Conservation (phyloP, 192 early-diverging fungal genomes). For the Mortierella alpina region DNA sequence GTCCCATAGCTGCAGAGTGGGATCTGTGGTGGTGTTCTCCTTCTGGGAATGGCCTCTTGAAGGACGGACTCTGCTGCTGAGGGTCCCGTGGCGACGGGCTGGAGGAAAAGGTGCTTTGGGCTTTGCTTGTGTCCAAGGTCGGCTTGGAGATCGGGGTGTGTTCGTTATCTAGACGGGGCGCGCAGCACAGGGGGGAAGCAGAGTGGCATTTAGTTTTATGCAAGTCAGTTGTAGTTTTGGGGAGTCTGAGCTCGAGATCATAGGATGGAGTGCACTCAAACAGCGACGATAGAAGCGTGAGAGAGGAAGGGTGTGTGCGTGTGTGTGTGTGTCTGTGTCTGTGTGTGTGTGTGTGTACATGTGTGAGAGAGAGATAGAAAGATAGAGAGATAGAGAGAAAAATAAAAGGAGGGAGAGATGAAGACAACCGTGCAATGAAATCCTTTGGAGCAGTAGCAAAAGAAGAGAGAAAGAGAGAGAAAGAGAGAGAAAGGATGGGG, state of each 20-base stretch:
- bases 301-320: no score
- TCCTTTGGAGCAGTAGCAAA: not conserved
- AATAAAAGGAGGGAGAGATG: not conserved
- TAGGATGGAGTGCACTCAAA: no score
- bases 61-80: not conserved
- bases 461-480: not conserved
- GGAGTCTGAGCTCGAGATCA: no score
- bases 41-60: not conserved
- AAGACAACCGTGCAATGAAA: conserved; percentile 1
- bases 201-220: no score
- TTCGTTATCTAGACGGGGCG: not conserved
- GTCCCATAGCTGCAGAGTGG: conserved; percentile 17
- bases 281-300: no score
- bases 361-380: not conserved
- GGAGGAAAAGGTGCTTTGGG: not conserved
- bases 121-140: not conserved
- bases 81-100: not conserved
- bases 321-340: no score
- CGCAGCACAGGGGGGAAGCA: no score
- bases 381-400: not conserved
- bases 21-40: conserved; percentile 11
- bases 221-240: no score
- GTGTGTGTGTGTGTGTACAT: no score
- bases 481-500: not conserved
- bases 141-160: no score